These are phyloP conservation scores for Penicillium ucsense DNA, from an alignment of 495 filamentous ascomycete species.

Conservation along the genomic window DNA sequence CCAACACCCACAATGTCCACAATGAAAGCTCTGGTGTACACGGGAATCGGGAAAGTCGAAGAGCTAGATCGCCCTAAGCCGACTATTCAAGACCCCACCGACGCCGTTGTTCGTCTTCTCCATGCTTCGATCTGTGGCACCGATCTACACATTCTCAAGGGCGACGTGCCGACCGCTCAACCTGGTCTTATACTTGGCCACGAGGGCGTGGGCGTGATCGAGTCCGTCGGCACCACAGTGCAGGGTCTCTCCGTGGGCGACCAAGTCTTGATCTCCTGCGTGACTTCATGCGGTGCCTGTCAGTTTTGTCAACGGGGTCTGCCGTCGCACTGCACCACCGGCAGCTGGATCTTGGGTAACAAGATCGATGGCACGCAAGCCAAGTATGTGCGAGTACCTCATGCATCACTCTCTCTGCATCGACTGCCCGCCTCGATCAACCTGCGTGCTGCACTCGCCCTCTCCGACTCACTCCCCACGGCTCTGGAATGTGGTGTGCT, in stretches of 20 bases:
- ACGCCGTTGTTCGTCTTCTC: constrained; percentile 71
- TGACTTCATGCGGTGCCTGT: constrained; percentile 32
- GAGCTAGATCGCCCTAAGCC: constrained; percentile 52
- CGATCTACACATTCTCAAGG: constrained; percentile 71
- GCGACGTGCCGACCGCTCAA: constrained; percentile 53
- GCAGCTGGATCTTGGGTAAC: constrained; percentile 34
- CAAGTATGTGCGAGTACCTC: constrained; percentile 39
- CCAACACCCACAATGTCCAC: not conserved
- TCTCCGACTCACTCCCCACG: constrained; percentile 42
- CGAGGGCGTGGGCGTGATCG: constrained; percentile 75
- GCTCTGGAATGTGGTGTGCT: constrained; percentile 41
- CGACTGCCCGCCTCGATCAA: constrained; percentile 25
- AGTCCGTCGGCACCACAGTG: constrained; percentile 53
- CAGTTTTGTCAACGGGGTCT: constrained; percentile 27
- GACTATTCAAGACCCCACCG: constrained; percentile 53
- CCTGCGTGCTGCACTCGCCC: constrained; percentile 27
- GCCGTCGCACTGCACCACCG: constrained; percentile 28
- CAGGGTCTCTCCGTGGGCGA: constrained; percentile 35
- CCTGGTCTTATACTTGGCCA: constrained; percentile 76
- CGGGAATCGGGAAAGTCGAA: constrained; percentile 9
- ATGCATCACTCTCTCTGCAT: constrained; percentile 34
- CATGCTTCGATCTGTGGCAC: constrained; percentile 73
- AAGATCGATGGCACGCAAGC: constrained; percentile 41
- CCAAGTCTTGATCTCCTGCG: constrained; percentile 33
- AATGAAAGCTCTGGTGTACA: constrained; percentile 36